phyloP scores from a whole-genome alignment of 345 rosid species.

The Syzygium oleosum region DNA sequence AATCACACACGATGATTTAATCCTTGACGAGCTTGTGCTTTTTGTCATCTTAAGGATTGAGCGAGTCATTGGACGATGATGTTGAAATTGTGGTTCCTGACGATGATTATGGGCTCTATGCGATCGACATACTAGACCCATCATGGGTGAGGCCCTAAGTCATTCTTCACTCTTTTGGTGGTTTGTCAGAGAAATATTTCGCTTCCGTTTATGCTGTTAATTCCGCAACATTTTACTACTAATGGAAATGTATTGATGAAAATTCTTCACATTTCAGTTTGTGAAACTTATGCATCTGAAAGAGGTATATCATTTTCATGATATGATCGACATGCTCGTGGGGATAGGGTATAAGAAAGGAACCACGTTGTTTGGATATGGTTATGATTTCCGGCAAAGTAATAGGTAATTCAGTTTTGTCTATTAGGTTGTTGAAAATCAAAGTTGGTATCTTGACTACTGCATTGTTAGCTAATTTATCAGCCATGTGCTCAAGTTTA shows the following conservation, averaged over 20 bases:
- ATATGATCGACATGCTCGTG: constrained; percentile 78
- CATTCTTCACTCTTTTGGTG: background rate
- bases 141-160: constrained; percentile 39
- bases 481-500: background rate
- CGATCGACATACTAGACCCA: constrained; percentile 79
- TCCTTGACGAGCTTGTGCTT: background rate
- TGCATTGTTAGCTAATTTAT: background rate
- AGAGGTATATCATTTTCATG: constrained; percentile 82
- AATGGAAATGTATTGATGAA: background rate
- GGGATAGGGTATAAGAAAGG: constrained; percentile 74
- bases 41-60: constrained; percentile 49
- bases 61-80: constrained; percentile 53
- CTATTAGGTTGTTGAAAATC: background rate
- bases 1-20: background rate
- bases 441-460: background rate
- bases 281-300: constrained; percentile 48
- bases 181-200: background rate
- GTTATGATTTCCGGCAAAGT: constrained; percentile 93
- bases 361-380: constrained; percentile 76
- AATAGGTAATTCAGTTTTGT: constrained; percentile 38
- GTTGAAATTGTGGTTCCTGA: constrained; percentile 71
- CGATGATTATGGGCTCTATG: constrained; percentile 79
- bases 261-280: constrained; percentile 33
- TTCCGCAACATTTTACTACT: background rate
- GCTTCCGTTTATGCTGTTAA: background rate